Conservation (phyloP, 192 early-diverging fungal genomes). For the Gonapodya sp. region DNA sequence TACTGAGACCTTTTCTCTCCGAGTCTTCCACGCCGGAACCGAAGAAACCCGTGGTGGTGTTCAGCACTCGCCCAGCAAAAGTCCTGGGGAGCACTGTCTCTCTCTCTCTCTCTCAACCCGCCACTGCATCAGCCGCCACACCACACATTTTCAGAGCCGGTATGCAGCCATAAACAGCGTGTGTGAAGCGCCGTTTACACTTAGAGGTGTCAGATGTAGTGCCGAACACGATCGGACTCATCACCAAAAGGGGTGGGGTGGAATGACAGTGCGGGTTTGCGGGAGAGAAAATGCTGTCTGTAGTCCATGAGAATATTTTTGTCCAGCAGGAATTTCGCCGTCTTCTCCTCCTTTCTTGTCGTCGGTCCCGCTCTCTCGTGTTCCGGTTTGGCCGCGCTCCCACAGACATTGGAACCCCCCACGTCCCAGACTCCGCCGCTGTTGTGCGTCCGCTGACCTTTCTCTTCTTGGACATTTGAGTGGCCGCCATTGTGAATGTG, state of each 20-base stretch:
- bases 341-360: neutral
- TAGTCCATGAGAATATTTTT: no score
- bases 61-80: no score
- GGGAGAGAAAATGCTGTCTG: neutral
- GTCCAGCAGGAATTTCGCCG: neutral
- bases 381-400: neutral
- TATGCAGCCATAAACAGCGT: neutral
- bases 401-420: neutral
- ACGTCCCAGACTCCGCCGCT: neutral
- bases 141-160: constrained; percentile 1
- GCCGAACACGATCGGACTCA: constrained; percentile 1
- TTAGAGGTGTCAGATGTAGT: neutral
- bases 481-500: constrained; percentile 18
- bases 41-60: neutral
- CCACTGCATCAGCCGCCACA: neutral
- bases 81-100: no score
- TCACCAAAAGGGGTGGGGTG: neutral
- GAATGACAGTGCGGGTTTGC: neutral
- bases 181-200: neutral
- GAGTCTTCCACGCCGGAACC: neutral
- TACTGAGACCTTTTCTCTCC: neutral
- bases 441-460: constrained; percentile 35
- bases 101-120: neutral
- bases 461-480: constrained; percentile 67
- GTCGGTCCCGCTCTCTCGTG: neutral